Conservation (phyloP, 345 rosid genomes). For the Arabidopsis arenosa region DNA sequence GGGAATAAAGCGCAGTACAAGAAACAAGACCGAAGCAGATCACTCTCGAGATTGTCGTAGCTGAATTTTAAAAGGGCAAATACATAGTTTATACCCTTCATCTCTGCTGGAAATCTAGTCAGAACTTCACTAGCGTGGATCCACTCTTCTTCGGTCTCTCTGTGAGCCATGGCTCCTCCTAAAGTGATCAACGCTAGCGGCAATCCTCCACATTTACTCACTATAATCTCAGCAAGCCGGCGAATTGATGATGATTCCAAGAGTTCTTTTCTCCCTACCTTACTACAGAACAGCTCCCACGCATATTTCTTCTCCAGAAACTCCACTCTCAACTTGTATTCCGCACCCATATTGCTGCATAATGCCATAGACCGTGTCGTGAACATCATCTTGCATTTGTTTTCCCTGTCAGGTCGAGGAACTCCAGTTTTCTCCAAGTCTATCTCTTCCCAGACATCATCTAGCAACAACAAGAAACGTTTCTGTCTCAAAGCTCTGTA, state of each 20-base stretch:
- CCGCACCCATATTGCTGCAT: slow-evolving; percentile 41
- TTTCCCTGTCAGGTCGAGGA: slow-evolving; percentile 48
- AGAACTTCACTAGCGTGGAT: slow-evolving; percentile 48
- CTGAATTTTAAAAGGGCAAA: slow-evolving; percentile 51
- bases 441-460: slow-evolving; percentile 57
- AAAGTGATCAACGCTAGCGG: slow-evolving; percentile 56
- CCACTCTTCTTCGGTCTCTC: slow-evolving; percentile 58
- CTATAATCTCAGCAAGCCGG: slow-evolving; percentile 44
- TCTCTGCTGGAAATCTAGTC: slow-evolving; percentile 45
- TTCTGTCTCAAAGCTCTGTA: slow-evolving; percentile 39
- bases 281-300: slow-evolving; percentile 43
- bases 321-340: slow-evolving; percentile 40
- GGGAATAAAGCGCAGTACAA: slow-evolving; percentile 57
- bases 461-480: slow-evolving; percentile 48
- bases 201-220: slow-evolving; percentile 57
- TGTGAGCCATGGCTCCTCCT: slow-evolving; percentile 56
- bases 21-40: slow-evolving; percentile 53
- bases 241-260: slow-evolving; percentile 43
- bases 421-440: slow-evolving; percentile 49
- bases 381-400: slow-evolving; percentile 48
- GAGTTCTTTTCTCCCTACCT: slow-evolving; percentile 38
- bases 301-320: slow-evolving; percentile 34
- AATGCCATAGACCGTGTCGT: slow-evolving; percentile 44
- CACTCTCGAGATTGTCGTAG: slow-evolving; percentile 52
- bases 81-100: slow-evolving; percentile 55